Conservation (phyloP, 2,329 filamentous ascomycete species). For the Trichothecium sympodiale region DNA sequence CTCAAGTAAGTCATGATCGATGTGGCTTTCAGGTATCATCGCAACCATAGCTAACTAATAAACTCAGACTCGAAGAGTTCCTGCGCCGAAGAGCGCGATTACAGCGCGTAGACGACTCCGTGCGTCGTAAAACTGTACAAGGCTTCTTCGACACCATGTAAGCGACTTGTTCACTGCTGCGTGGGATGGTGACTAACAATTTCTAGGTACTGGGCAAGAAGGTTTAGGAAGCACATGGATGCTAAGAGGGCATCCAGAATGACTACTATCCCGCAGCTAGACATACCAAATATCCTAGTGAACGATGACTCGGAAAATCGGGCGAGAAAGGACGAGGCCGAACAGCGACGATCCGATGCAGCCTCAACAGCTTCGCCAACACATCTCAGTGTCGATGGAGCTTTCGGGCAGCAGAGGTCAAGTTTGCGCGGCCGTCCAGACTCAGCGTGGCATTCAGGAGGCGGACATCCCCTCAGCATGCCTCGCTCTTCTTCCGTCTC, state of each 20-base stretch:
- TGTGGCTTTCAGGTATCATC: not conserved
- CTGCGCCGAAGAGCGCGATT: conserved; percentile 78
- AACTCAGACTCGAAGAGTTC: conserved; percentile 74
- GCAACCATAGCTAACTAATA: conserved; percentile 15
- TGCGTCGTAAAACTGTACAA: conserved; percentile 78
- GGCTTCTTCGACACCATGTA: conserved; percentile 92
- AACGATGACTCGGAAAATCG: conserved; percentile 52
- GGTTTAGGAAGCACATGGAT: conserved; percentile 67
- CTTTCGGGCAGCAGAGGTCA: not conserved
- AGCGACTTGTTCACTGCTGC: conserved; percentile 15
- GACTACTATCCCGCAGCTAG: conserved; percentile 66
- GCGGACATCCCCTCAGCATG: conserved; percentile 40
- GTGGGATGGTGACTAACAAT: not conserved
- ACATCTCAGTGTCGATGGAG: conserved; percentile 6
- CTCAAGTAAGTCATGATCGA: conserved; percentile 46
- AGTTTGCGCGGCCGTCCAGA: too few relatives aligned
- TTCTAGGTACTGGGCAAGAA: conserved; percentile 64
- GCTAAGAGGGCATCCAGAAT: conserved; percentile 65
- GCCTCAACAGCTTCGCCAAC: conserved; percentile 2
- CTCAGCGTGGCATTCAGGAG: conserved; percentile 4
- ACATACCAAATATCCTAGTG: conserved; percentile 81
- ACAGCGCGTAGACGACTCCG: conserved; percentile 89
- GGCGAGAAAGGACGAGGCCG: too few relatives aligned
- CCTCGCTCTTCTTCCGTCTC: conserved; percentile 35
- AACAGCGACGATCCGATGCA: not conserved